Conservation (phyloP, 2,329 filamentous ascomycete species). For the Chalaropsis ovoidea region DNA sequence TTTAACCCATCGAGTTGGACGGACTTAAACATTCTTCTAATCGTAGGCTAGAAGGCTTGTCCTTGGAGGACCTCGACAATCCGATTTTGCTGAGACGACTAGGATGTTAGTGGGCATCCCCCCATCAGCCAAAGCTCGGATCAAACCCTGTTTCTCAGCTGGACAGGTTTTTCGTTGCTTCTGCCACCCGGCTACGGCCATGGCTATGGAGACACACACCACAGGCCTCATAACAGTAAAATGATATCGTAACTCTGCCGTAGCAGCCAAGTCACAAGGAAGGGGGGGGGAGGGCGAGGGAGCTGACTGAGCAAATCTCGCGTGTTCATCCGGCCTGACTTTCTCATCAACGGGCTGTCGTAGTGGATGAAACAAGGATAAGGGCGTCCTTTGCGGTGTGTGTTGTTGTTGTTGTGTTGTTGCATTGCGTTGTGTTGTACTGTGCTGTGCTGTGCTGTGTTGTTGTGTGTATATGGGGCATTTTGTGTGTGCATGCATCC, state of each 20-base stretch:
- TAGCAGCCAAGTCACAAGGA: background rate
- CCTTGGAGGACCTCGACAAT: too few species aligned
- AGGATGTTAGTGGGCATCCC: background rate
- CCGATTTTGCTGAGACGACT: background rate
- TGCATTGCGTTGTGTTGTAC: background rate
- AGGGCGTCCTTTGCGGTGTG: background rate
- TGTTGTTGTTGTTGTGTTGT: background rate
- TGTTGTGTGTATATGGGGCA: background rate
- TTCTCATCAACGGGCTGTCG: background rate
- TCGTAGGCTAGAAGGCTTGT: too few species aligned
- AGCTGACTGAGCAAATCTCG: background rate
- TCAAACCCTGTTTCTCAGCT: constrained; percentile 15
- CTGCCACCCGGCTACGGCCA: background rate
- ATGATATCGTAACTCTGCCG: background rate
- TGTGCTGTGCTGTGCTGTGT: background rate
- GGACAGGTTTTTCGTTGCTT: constrained; percentile 8
- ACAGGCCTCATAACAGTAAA: background rate
- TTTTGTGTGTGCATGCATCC: background rate
- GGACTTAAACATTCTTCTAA: too few species aligned
- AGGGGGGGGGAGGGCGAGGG: background rate
- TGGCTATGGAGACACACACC: background rate
- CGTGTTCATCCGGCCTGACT: background rate
- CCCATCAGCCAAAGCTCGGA: background rate
- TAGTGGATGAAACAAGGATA: background rate
- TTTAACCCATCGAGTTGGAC: too few species aligned